Base-by-base conservation (phyloP, 495 filamentous ascomycete species). In the Podospora pseudocomata region DNA sequence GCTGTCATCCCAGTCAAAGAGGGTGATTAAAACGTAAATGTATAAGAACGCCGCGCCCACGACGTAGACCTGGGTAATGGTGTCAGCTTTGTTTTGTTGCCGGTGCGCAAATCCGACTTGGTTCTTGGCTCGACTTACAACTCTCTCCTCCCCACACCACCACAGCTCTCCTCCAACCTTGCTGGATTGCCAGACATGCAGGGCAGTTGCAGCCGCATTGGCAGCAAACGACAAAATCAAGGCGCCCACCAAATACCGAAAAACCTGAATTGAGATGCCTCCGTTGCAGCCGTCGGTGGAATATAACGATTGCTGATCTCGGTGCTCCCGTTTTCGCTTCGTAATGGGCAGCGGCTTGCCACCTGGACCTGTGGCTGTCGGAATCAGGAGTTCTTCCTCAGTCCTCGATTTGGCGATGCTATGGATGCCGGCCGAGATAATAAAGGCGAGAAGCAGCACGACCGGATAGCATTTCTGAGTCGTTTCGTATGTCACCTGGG, bases 71-170 rank as follows among this genome's bases (percentile, higher is more conserved):
- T 96, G 70, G 28, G 9, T 60, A 19, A 61, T 27, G 18, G 64
- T 69, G 62, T 69, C 56, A 73, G 68, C 62, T 63, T 23, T 23
- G 23, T 23, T 5, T 70, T 64, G 66, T 16, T 30, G n/a, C 20
- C 23, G 1, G 23, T 44, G 57, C 55, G 28, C 28, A 56, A 49
- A 44, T 49, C 27, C 15, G 39, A 32, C 26, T 19, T 28, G 61
- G 20, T 34, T 19, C 27, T 49, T 19, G 32, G 32, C 39, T 49
- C 39, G 20, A 85, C 91, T 80, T 88, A 98, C 94, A 76, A 90
- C 90, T 65, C 88, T 86, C 32, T 91, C 83, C 79, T 97, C 87
- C 30, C 92, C 92, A 75, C 92, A 95, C 95, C 94, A 97, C 93
- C 94, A 97, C 55, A 63, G 20, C 23, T 20, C 64, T 26, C 54